A percentile compares a stretch with the other conserved stretches of the same genome.
These are phyloP conservation scores for Cordyceps javanica DNA, from an alignment of 2,329 filamentous ascomycete species.

Conservation along the genomic window DNA sequence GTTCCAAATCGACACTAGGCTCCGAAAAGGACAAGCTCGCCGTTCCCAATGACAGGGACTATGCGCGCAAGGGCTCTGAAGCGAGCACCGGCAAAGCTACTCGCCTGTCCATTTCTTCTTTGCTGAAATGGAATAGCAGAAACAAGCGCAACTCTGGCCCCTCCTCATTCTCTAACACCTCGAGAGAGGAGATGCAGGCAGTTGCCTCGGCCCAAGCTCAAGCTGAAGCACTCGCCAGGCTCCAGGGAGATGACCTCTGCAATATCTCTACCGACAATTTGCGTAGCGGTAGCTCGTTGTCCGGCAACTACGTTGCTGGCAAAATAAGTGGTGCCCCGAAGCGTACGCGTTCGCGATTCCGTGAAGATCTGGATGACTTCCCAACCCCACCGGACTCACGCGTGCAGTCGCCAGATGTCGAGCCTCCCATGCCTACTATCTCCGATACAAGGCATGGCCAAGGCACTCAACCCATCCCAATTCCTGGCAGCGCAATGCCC, in stretches of 20 bases:
- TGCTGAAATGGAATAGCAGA: slow-evolving; percentile 66
- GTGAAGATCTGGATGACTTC: slow-evolving; percentile 84
- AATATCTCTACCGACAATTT: slow-evolving; percentile 31
- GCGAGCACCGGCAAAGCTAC: slow-evolving; percentile 38
- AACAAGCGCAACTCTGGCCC: slow-evolving; percentile 50
- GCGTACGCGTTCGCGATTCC: slow-evolving; percentile 83
- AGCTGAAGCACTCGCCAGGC: slow-evolving; percentile 27
- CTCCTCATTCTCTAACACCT: slow-evolving; percentile 88
- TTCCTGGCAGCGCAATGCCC: slow-evolving; percentile 34
- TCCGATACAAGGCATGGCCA: slow-evolving; percentile 21
- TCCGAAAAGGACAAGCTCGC: slow-evolving; percentile 34
- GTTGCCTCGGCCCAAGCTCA: slow-evolving; percentile 22
- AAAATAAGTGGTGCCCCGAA: slow-evolving; percentile 51
- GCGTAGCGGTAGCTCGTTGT: slow-evolving; percentile 25
- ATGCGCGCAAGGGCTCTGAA: slow-evolving; percentile 49
- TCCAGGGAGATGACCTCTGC: slow-evolving; percentile 28
- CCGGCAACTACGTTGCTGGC: slow-evolving; percentile 14
- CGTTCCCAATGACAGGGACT: slow-evolving; percentile 42
- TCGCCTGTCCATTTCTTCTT: slow-evolving; percentile 58
- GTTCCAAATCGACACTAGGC: slow-evolving; percentile 43
- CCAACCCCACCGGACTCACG: slow-evolving; percentile 82
- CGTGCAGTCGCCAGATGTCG: slow-evolving; percentile 68
- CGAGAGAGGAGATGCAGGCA: slow-evolving; percentile 72
- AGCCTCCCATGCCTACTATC: slow-evolving; percentile 32
- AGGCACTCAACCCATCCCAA: slow-evolving; percentile 22